Conservation (phyloP, 306 rosid genomes). For the Lupinus albus region DNA sequence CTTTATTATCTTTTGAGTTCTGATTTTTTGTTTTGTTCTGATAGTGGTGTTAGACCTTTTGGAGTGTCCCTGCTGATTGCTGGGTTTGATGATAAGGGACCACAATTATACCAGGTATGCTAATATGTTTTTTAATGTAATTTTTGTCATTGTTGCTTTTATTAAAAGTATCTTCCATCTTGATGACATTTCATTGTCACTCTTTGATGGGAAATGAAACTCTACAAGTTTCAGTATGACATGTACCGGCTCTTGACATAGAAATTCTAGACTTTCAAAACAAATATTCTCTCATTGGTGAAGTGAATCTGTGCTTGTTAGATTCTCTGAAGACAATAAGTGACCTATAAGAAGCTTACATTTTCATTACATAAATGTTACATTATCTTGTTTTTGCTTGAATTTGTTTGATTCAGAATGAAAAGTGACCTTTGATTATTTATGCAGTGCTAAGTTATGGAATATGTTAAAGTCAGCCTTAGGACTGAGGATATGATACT, state of each 20-base stretch:
- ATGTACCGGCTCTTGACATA: background rate
- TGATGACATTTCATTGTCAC: conserved; percentile 4
- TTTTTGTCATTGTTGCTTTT: conserved; percentile 20
- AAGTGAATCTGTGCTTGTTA: background rate
- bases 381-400: conserved; percentile 1
- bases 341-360: background rate
- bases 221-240: background rate
- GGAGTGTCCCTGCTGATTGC: conserved; percentile 95
- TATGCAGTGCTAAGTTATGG: background rate
- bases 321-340: conserved; percentile 10
- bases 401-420: conserved; percentile 9
- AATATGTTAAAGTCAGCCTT: too few species aligned
- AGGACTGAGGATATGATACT: too few species aligned
- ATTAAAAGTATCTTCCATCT: background rate
- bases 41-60: conserved; percentile 97
- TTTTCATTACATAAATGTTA: background rate
- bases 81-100: conserved; percentile 89
- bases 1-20: conserved; percentile 18
- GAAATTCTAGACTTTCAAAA: conserved; percentile 2
- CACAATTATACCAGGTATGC: conserved; percentile 88
- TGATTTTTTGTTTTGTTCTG: conserved; percentile 31
- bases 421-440: background rate
- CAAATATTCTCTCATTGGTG: conserved; percentile 5
- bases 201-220: conserved; percentile 5
- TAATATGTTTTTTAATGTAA: conserved; percentile 13